Conservation (phyloP, 2,329 filamentous ascomycete genomes). For the Capronia americana region DNA sequence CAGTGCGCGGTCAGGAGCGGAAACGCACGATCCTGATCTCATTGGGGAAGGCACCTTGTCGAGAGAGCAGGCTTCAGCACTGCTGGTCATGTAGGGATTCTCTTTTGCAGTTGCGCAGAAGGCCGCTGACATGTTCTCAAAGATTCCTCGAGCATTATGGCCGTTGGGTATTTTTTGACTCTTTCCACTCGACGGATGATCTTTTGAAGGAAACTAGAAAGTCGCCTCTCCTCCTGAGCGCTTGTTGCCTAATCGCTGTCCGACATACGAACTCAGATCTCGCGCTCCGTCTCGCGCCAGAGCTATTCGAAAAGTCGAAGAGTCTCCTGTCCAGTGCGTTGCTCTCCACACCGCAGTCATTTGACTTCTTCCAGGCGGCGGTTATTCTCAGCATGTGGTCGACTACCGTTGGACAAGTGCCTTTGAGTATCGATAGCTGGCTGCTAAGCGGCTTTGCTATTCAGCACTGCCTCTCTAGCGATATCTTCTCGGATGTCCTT, state of each 20-base stretch:
- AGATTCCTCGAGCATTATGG: slow-evolving; percentile 51
- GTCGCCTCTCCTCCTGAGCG: slow-evolving; percentile 50
- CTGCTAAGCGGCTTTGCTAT: slow-evolving; percentile 53
- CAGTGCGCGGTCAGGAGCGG: slow-evolving; percentile 7
- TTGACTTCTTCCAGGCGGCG: slow-evolving; percentile 54
- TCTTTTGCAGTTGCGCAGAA: background rate
- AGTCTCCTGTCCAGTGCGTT: slow-evolving; percentile 43
- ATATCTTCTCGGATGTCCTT: slow-evolving; percentile 42
- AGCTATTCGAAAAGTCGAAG: slow-evolving; percentile 48
- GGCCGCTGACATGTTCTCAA: background rate
- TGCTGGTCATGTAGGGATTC: slow-evolving; percentile 38
- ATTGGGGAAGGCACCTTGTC: slow-evolving; percentile 41
- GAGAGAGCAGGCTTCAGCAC: slow-evolving; percentile 35
- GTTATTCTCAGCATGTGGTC: slow-evolving; percentile 55
- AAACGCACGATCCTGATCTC: slow-evolving; percentile 36
- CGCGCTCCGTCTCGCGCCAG: slow-evolving; percentile 47
- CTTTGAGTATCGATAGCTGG: slow-evolving; percentile 55
- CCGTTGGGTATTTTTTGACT: slow-evolving; percentile 51
- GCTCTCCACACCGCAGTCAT: slow-evolving; percentile 48
- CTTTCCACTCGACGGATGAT: slow-evolving; percentile 38
- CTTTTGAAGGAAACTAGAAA: slow-evolving; percentile 46
- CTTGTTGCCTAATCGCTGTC: slow-evolving; percentile 51
- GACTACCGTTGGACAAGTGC: slow-evolving; percentile 54
- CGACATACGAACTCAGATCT: slow-evolving; percentile 50
- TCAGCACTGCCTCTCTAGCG: slow-evolving; percentile 50